Percentiles rank a stretch among this genome's conserved stretches.
These are phyloP conservation scores for Macroventuria anomochaeta DNA, from an alignment of 2,329 filamentous ascomycete species.

Conservation along the genomic window DNA sequence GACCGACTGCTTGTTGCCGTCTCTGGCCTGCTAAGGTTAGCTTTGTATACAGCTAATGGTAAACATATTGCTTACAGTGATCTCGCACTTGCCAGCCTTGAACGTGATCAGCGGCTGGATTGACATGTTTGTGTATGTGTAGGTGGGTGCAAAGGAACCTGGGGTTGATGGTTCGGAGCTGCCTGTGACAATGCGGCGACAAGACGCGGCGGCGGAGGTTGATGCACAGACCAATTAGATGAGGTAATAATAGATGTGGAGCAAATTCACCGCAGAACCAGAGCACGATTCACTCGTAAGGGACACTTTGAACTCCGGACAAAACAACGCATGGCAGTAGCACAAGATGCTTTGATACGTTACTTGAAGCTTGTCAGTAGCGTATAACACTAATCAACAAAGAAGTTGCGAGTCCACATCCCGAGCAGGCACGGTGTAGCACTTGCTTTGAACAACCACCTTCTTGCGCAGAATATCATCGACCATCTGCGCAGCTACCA, in stretches of 20 bases:
- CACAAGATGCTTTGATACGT: neutral
- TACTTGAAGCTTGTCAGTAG: neutral
- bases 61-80: slow-evolving; percentile 68
- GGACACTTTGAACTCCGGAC: neutral
- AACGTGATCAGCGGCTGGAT: slow-evolving; percentile 89
- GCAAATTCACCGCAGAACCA: slow-evolving; percentile 8
- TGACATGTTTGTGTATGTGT: slow-evolving; percentile 66
- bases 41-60: neutral
- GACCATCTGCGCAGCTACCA: too few species aligned
- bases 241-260: slow-evolving; percentile 3
- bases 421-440: too few species aligned
- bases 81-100: slow-evolving; percentile 89
- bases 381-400: neutral
- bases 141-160: slow-evolving; percentile 19
- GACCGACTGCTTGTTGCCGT: slow-evolving; percentile 61
- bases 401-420: too few species aligned
- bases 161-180: slow-evolving; percentile 28
- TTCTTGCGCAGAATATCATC: too few species aligned
- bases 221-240: slow-evolving; percentile 8
- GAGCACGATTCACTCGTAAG: neutral
- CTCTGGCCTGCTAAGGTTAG: slow-evolving; percentile 34
- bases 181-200: slow-evolving; percentile 20
- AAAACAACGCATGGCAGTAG: neutral
- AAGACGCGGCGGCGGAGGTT: slow-evolving; percentile 2
- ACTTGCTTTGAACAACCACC: too few species aligned